These are phyloP conservation scores for Golubevia pallescens DNA, from an alignment of 1,284 basidiomycete genomes.

Conservation along the genomic window DNA sequence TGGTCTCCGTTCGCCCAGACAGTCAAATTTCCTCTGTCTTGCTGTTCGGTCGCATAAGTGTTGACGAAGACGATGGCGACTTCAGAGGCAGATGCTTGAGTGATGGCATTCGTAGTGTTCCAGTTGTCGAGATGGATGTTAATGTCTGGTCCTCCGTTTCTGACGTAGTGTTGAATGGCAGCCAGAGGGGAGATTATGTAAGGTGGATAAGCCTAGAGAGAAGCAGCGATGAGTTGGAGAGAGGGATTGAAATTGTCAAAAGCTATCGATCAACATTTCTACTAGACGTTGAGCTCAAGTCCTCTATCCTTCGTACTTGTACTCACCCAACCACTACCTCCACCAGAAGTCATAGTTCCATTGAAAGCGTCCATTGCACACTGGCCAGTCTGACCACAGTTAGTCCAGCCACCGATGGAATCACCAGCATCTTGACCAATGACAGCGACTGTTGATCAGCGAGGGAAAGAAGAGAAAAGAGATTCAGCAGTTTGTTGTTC, in stretches of 20 bases:
- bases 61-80: slow-evolving; percentile 30
- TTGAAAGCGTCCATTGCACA: slow-evolving; percentile 26
- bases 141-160: slow-evolving; percentile 18
- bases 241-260: background rate
- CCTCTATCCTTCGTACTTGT: background rate
- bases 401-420: slow-evolving; percentile 20
- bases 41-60: slow-evolving; percentile 23
- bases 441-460: slow-evolving; percentile 13
- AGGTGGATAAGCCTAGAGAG: slow-evolving; percentile 3
- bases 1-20: slow-evolving; percentile 22
- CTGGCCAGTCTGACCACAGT: slow-evolving; percentile 16
- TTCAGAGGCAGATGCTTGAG: slow-evolving; percentile 16
- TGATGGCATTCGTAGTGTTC: background rate
- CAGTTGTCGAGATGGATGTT: slow-evolving; percentile 24
- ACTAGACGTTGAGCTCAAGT: background rate
- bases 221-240: background rate
- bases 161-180: slow-evolving; percentile 18
- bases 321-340: slow-evolving; percentile 67
- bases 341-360: slow-evolving; percentile 35
- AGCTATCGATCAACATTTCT: background rate
- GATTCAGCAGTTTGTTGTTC: slow-evolving; percentile 9
- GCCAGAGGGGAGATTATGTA: slow-evolving; percentile 45
- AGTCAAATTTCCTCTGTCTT: slow-evolving; percentile 20
- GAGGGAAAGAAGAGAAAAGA: too few species aligned
- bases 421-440: slow-evolving; percentile 27